Conservation (phyloP, 2,329 filamentous ascomycete species). For the Anisogramma anomala region DNA sequence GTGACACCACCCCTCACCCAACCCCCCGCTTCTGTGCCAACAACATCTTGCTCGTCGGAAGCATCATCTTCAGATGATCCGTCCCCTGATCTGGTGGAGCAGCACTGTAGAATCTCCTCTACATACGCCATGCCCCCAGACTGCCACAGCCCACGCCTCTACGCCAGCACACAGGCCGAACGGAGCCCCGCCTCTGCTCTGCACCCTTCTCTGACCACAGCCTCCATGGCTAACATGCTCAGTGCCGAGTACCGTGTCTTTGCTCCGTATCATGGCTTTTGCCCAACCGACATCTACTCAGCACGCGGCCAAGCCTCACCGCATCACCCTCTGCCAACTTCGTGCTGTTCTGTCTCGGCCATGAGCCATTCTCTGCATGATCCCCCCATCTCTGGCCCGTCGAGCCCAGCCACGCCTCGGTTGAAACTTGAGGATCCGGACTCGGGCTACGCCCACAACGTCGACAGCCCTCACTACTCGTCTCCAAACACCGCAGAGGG, state of each 20-base stretch:
- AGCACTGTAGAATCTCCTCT: conserved; percentile 32
- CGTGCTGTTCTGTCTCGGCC: conserved; percentile 21
- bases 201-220: conserved; percentile 29
- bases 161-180: conserved; percentile 30
- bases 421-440: conserved; percentile 28
- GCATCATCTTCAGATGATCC: conserved; percentile 33
- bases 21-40: conserved; percentile 32
- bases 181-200: conserved; percentile 32
- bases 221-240: conserved; percentile 34
- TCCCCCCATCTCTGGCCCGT: conserved; percentile 16
- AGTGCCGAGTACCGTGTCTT: conserved; percentile 42
- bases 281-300: conserved; percentile 34
- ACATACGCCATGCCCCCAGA: conserved; percentile 30
- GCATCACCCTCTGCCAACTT: conserved; percentile 17
- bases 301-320: conserved; percentile 17
- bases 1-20: conserved; percentile 36
- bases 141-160: conserved; percentile 27
- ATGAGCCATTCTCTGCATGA: conserved; percentile 24
- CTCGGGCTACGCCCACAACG: conserved; percentile 25
- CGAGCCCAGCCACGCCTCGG: conserved; percentile 21
- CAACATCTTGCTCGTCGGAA: conserved; percentile 33
- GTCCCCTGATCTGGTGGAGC: conserved; percentile 32
- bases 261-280: conserved; percentile 30
- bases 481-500: conserved; percentile 30
- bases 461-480: conserved; percentile 30